Percentiles rank a stretch among this genome's conserved stretches.
These are phyloP conservation scores for Chalciporus sp. DNA, from an alignment of 1,284 basidiomycete species.

Conservation along the genomic window DNA sequence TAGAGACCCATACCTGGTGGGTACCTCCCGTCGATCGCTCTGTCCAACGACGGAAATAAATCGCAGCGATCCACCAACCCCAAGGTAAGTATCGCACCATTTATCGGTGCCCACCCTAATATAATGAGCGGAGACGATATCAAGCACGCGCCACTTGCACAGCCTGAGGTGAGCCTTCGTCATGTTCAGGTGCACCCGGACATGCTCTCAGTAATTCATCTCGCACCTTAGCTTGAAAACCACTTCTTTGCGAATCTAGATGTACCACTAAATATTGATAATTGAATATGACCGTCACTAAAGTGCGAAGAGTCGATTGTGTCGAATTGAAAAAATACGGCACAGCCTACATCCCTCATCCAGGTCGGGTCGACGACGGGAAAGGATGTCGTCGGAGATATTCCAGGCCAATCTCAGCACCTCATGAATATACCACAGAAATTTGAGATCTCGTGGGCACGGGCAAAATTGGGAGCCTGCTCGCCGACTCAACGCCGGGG, in stretches of 20 bases:
- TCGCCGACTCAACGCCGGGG: slow-evolving; percentile 43
- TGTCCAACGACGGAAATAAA: neutral
- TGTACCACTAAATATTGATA: slow-evolving; percentile 44
- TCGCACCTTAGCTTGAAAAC: slow-evolving; percentile 14
- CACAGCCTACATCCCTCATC: slow-evolving; percentile 51
- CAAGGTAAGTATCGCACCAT: slow-evolving; percentile 1
- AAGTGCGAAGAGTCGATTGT: slow-evolving; percentile 34
- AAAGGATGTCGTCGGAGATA: slow-evolving; percentile 46
- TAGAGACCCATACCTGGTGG: no score
- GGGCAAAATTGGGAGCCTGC: slow-evolving; percentile 46
- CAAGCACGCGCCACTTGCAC: slow-evolving; percentile 40
- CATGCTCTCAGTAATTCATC: neutral
- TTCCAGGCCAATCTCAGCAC: slow-evolving; percentile 42
- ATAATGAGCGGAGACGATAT: slow-evolving; percentile 43
- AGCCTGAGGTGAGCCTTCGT: slow-evolving; percentile 14
- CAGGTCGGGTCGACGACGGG: slow-evolving; percentile 39
- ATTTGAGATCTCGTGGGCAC: slow-evolving; percentile 55
- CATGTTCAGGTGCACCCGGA: neutral
- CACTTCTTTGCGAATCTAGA: slow-evolving; percentile 37
- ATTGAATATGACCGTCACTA: slow-evolving; percentile 39
- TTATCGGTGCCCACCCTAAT: slow-evolving; percentile 42
- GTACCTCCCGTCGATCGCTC: neutral
- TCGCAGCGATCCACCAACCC: neutral
- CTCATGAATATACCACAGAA: slow-evolving; percentile 15
- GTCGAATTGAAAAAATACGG: slow-evolving; percentile 26